Evolutionary conservation across 2,329 filamentous ascomycete genomes (phyloP).

Genomic region (Hortaea werneckii): DNA sequence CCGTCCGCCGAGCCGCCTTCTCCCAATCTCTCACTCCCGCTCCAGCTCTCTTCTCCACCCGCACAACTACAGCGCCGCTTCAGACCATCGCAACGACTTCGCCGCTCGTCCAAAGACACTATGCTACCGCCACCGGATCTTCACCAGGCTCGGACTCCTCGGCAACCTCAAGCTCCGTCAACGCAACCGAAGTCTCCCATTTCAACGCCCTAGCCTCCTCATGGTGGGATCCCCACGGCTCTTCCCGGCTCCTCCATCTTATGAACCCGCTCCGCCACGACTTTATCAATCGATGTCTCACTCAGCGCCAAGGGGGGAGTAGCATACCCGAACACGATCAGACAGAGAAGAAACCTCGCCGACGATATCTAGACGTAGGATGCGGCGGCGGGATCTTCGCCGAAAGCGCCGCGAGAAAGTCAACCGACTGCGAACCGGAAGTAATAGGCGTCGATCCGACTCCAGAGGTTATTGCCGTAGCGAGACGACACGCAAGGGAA

Average conservation of each 20-base stretch:
- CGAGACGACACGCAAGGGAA: constrained; percentile 60
- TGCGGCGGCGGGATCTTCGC: constrained; percentile 96
- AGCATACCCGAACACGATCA: constrained; percentile 41
- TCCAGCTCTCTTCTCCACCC: no score
- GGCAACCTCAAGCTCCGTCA: constrained; percentile 62
- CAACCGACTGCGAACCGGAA: constrained; percentile 43
- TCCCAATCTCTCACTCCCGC: background rate
- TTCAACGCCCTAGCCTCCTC: constrained; percentile 86
- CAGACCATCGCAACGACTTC: no score
- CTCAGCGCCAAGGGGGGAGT: no score
- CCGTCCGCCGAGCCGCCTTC: background rate
- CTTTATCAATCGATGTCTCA: constrained; percentile 68
- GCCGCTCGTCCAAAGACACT: no score
- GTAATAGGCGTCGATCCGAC: constrained; percentile 75
- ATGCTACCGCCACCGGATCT: no score
- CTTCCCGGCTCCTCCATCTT: constrained; percentile 83
- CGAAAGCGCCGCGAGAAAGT: constrained; percentile 66
- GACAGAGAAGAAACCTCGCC: constrained; percentile 26
- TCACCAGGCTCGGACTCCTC: no score
- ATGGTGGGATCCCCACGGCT: constrained; percentile 96
- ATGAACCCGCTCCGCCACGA: constrained; percentile 97
- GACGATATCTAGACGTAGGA: constrained; percentile 80
- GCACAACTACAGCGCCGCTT: no score
- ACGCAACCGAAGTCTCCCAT: constrained; percentile 80
- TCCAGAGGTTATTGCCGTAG: constrained; percentile 62